Evolutionary conservation across 305 asterid species (phyloP), one percentile per base, ranked within the genome.

Genomic region (Coffea humblotiana): DNA sequence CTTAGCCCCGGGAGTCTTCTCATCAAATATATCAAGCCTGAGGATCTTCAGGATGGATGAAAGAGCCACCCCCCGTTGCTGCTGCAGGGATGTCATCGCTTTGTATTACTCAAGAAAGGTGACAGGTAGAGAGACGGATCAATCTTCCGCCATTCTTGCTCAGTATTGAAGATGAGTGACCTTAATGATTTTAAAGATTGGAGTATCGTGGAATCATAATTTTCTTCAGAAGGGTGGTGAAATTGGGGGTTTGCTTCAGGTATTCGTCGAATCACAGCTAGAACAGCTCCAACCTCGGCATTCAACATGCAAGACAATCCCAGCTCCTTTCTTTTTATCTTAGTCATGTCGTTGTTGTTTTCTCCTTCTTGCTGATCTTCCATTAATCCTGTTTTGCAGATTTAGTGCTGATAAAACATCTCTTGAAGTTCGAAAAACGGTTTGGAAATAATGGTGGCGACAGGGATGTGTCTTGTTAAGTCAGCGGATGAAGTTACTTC

Each of bases 251-350:
- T 52, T 52, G 89, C 47, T 2, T 93, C 97, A 2, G 95, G 89
- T 23, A 84, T 71, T 0, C 94, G 97, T 1, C 97, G 96, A 82
- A 95, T 86, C 29, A 91, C 96, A 23, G 98, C 99, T 8, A 95
- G 91, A 52, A 95, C 86, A 7, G 98, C 94, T n/a, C 97, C 98
- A 49, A 95, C 90, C 84, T 95, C 97, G 0, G 99, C 88, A 89
- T 94, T 95, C 54, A 95, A 91, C 92, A 91, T 92, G 90, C 99
- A 95, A 2, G 99, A 93, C 37, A 95, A 51, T 58, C 97, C 99
- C 8, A 92, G 79, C 71, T 93, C 97, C 84, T 88, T 93, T 16
- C 94, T 84, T 81, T 78, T 89, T 18, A 84, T 77, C 81, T 73
- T 92, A 6, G 79, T 43, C 88, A 75, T 83, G 75, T 23, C 68